Base-by-base conservation (phyloP, 1,284 basidiomycete genomes). In the Cryptococcus amylolentus region DNA sequence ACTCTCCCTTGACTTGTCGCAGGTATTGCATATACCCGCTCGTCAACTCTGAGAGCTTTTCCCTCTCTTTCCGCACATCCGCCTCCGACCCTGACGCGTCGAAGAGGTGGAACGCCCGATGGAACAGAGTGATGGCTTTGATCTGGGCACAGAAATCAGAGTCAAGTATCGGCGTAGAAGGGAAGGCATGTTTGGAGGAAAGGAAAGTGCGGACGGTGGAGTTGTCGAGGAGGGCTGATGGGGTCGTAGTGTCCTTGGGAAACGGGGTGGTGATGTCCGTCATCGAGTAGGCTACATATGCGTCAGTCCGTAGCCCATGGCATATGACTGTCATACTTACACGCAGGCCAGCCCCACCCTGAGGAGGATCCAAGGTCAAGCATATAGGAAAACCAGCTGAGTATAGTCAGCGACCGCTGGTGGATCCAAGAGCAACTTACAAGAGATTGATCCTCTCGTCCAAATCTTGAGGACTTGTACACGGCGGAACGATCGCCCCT, bases 231-330 rank as follows among this genome's bases (percentile, higher is more conserved):
- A 66, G 20, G 9, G 64, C 54, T 14, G 38, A 50, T 61, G 27
- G 55, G 47, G 56, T 66, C n/a, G 23, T 13, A 10, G 41, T 42
- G 9, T 70, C 69, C 35, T 58, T 55, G 2, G 76, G 76, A 55
- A 70, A 73, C 3, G 76, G 74, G 0, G 75, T 77, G 5, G 71
- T 70, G 28, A 76, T 68, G 39, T 75, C 73, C 2, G 68, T 61
- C 14, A 67, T 59, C 27, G 60, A 50, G 46, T 72, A 63, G 12
- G 54, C 69, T 61, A 42, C 5, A n/a, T 5, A 3, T n/a, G 16
- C 16, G 0, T 40, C n/a, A 39, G 20, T 23, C 23, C 23, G 23
- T 35, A 10, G 31, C 1, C 1, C 31, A 10, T 28, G 41, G 16
- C 39, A 39, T 16, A 6, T 16, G 20, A 23, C 23, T 3, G 31